A percentile compares a stretch with the other conserved stretches of the same genome.
These are phyloP conservation scores for Backusella liffmaniae DNA, from an alignment of 192 early-diverging fungal genomes.

Conservation along the genomic window DNA sequence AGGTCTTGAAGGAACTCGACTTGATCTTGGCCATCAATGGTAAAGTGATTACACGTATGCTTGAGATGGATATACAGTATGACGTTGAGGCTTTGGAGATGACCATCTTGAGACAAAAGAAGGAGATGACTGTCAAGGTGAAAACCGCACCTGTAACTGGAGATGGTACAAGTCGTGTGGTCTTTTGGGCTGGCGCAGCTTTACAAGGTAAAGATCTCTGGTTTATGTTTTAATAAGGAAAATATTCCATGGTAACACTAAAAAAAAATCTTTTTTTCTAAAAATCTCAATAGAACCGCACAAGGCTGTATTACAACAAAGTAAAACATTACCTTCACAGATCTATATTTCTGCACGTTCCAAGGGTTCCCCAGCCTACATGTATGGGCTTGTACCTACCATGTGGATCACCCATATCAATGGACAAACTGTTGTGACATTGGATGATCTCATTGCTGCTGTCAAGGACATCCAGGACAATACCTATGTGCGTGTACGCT, in stretches of 20 bases:
- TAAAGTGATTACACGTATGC: constrained; percentile 57
- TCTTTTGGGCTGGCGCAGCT: constrained; percentile 84
- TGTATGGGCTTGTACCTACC: constrained; percentile 62
- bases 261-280: constrained; percentile 41
- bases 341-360: constrained; percentile 57
- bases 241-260: background rate
- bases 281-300: constrained; percentile 50
- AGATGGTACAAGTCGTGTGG: constrained; percentile 63
- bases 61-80: constrained; percentile 63
- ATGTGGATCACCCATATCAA: constrained; percentile 81
- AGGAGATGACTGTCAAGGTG: constrained; percentile 68
- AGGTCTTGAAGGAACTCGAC: constrained; percentile 62
- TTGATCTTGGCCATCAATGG: constrained; percentile 71
- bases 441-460: constrained; percentile 62
- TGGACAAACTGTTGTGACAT: constrained; percentile 48
- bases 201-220: constrained; percentile 52
- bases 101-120: constrained; percentile 67
- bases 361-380: constrained; percentile 62
- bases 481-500: constrained; percentile 69
- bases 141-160: constrained; percentile 61
- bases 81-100: constrained; percentile 52
- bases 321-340: constrained; percentile 61
- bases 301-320: constrained; percentile 66
- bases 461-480: constrained; percentile 59
- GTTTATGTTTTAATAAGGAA: constrained; percentile 54